Conservation (phyloP, 192 early-diverging fungal genomes). For the Backusella circina region DNA sequence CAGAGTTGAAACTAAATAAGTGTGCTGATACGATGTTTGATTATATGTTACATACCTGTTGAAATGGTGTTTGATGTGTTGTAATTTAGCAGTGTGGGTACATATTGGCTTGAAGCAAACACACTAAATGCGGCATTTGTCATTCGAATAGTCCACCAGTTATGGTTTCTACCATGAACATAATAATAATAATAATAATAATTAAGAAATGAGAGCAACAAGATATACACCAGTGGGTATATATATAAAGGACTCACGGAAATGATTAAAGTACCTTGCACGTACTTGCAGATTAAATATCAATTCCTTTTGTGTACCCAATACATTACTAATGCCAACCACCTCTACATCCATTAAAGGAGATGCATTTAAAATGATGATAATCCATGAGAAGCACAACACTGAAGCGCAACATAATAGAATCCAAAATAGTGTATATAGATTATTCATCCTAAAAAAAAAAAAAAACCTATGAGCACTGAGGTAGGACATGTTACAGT, state of each 20-base stretch:
- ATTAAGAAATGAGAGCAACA: not conserved
- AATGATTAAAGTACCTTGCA: constrained; percentile 26
- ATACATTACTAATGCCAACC: constrained; percentile 49
- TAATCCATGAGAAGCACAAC: not conserved
- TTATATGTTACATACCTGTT: constrained; percentile 1
- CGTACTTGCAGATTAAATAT: constrained; percentile 61
- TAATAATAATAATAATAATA: not conserved
- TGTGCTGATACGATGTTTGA: not conserved
- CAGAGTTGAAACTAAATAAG: not conserved
- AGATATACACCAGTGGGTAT: not conserved
- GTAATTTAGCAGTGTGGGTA: constrained; percentile 5
- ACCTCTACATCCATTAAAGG: constrained; percentile 22
- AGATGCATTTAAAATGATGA: constrained; percentile 14
- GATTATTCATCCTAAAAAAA: not conserved
- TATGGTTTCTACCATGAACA: constrained; percentile 40
- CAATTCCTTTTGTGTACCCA: constrained; percentile 62
- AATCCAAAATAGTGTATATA: constrained; percentile 6
- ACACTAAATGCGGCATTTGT: constrained; percentile 54
- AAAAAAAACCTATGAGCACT: not conserved
- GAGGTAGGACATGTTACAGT: too few relatives aligned
- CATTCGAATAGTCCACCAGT: constrained; percentile 54
- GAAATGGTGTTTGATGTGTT: not conserved
- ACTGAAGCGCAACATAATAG: not conserved
- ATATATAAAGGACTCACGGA: not conserved
- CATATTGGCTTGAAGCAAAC: constrained; percentile 54